Conservation (phyloP, 257 asterid species). For the Solanum peruvianum region DNA sequence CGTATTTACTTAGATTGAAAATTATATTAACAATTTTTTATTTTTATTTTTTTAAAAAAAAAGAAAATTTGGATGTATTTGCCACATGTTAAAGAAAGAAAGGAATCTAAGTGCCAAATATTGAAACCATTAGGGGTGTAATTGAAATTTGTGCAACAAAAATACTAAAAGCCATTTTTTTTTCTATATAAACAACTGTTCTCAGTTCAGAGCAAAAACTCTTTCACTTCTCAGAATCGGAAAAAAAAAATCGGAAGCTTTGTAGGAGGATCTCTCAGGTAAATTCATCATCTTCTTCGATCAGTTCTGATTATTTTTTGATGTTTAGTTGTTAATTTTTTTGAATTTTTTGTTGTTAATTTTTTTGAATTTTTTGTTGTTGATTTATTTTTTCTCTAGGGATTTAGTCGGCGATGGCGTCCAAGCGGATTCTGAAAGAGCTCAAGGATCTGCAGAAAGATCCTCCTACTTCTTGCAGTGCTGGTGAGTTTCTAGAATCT, state of each 20-base stretch:
- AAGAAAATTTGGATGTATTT: neutral
- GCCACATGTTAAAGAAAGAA: neutral
- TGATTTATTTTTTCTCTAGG: neutral
- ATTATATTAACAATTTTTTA: too few species aligned
- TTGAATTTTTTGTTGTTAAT: neutral
- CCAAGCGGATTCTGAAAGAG: conserved; percentile 3
- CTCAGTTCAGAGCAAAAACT: neutral
- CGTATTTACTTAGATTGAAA: neutral
- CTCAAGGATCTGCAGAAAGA: conserved; percentile 1
- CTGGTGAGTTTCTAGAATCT: neutral
- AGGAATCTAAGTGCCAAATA: neutral
- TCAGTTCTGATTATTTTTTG: neutral
- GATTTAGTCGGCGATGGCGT: neutral
- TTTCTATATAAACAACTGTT: neutral
- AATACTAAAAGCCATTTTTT: neutral
- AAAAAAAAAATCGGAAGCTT: neutral
- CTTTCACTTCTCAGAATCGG: neutral
- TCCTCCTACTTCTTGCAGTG: conserved; percentile 1
- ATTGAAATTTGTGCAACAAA: neutral
- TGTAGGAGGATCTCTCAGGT: neutral
- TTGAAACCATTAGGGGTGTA: neutral
- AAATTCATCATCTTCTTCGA: neutral
- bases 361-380: neutral
- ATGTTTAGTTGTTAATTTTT: neutral
- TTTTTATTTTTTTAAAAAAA: too few species aligned